Percentiles rank a stretch among this genome's conserved stretches.
These are phyloP conservation scores for Pecoramyces ruminantium DNA, from an alignment of 192 early-diverging fungal genomes.

Conservation along the genomic window DNA sequence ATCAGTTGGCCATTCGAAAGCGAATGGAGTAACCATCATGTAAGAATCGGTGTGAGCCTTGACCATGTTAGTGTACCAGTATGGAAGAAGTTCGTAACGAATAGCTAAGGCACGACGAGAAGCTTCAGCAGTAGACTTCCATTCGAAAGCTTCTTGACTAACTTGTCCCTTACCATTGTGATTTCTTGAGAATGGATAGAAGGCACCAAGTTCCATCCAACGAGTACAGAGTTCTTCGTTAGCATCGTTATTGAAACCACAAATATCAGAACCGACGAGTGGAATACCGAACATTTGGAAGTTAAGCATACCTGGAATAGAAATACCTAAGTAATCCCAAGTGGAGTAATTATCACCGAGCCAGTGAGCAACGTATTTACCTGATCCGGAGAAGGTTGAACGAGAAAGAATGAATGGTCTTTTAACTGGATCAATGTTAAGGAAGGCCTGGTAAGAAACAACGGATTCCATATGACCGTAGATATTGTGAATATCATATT, in stretches of 20 bases:
- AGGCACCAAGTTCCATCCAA: slow-evolving; percentile 45
- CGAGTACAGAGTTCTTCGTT: slow-evolving; percentile 45
- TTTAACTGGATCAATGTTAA: slow-evolving; percentile 12
- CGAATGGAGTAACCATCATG: no score
- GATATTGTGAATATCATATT: slow-evolving; percentile 21
- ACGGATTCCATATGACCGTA: slow-evolving; percentile 21
- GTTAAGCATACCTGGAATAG: slow-evolving; percentile 34
- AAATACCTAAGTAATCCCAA: slow-evolving; percentile 32
- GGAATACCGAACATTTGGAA: slow-evolving; percentile 56
- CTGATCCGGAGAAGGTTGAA: slow-evolving; percentile 47
- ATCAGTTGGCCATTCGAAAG: no score
- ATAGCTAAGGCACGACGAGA: no score
- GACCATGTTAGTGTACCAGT: no score
- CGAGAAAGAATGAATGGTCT: slow-evolving; percentile 44
- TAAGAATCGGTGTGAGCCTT: no score
- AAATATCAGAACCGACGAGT: slow-evolving; percentile 49
- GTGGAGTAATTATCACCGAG: slow-evolving; percentile 41
- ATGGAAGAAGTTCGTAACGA: no score
- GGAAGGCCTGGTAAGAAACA: slow-evolving; percentile 20
- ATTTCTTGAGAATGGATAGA: slow-evolving; percentile 45
- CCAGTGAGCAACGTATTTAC: slow-evolving; percentile 26
- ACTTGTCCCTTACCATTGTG: slow-evolving; percentile 26
- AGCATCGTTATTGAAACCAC: slow-evolving; percentile 40
- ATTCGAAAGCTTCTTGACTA: slow-evolving; percentile 39
- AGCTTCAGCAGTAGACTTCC: no score